phyloP scores from a whole-genome alignment of 2,329 filamentous ascomycete species.

The Teratosphaeria destructans region DNA sequence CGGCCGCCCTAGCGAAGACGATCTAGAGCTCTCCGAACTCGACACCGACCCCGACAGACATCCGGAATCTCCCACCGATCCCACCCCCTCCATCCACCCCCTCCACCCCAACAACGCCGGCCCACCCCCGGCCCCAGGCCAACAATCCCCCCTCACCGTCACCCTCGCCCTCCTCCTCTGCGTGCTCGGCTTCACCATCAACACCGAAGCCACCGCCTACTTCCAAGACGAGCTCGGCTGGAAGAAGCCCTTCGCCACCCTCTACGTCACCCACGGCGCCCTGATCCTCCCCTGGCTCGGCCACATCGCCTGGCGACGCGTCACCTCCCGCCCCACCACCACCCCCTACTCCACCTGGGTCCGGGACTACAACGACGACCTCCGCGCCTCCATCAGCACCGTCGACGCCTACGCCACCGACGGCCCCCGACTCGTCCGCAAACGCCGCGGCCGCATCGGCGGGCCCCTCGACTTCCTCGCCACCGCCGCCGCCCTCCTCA shows the following conservation, averaged over 20 bases:
- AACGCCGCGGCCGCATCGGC: slow-evolving; percentile 13
- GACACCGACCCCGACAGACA: background rate
- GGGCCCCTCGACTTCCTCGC: slow-evolving; percentile 22
- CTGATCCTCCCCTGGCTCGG: slow-evolving; percentile 22
- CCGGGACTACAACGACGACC: slow-evolving; percentile 20
- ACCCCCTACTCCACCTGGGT: slow-evolving; percentile 18
- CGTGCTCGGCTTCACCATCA: slow-evolving; percentile 21
- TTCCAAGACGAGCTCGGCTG: slow-evolving; percentile 23
- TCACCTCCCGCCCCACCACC: slow-evolving; percentile 7
- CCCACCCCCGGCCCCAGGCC: background rate
- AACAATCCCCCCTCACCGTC: slow-evolving; percentile 10
- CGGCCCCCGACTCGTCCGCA: slow-evolving; percentile 15
- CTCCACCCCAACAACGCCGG: background rate
- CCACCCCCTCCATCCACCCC: background rate
- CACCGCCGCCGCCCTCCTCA: slow-evolving; percentile 20
- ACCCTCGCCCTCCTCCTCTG: slow-evolving; percentile 15
- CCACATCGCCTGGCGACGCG: slow-evolving; percentile 18
- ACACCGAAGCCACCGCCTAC: slow-evolving; percentile 25
- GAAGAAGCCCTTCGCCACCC: slow-evolving; percentile 24
- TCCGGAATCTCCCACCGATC: background rate
- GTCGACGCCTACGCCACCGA: slow-evolving; percentile 21
- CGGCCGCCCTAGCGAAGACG: slow-evolving; percentile 1
- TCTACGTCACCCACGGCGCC: slow-evolving; percentile 24
- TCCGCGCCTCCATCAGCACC: slow-evolving; percentile 18
- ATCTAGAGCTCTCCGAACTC: slow-evolving; percentile 3